Evolutionary conservation across 1,284 basidiomycete genomes (phyloP), one percentile per base, ranked within the genome.

Genomic region (Sporisorium reilianum): DNA sequence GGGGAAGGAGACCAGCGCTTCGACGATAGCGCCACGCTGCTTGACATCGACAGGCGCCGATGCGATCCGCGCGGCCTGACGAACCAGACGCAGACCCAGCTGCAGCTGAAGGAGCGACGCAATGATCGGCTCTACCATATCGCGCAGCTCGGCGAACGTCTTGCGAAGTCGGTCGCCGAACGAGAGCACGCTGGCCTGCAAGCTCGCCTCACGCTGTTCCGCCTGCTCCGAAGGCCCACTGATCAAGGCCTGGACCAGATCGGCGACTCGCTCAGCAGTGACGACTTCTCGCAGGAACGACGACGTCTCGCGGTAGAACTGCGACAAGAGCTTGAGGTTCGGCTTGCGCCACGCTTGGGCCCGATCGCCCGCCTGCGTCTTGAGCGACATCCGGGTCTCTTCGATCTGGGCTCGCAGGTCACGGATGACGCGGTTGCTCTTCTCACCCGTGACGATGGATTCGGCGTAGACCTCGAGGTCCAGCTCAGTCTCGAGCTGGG

Each of bases 221-320:
- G 57, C 66, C 55, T 69, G 63, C 34, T 69, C 73, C 3, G 66
- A 64, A 18, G 53, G 45, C 23, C 51, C 65, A 11, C 41, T 16
- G 12, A 52, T 26, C 25, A 81, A 48, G 4, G 66, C 62, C 14
- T 51, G 51, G 1, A 84, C 52, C 7, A 88, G 83, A 10, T 81
- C 72, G 10, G 62, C 63, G 22, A 86, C 58, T 28, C 84, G 66
- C 38, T 57, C 42, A 5, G 64, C 25, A 32, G 69, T 64, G 26
- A 80, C 46, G 2, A 83, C 76, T 28, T 83, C 73, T 26, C 55
- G 32, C 18, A 72, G 25, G 53, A 84, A 83, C 9, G 79, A 59
- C 25, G 58, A 57, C 7, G 94, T 88, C 83, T 98, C 95, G 18
- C 89, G 87, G 90, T 95, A 97, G 82, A 94, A 91, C 40, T 89